A percentile compares a stretch with the other conserved stretches of the same genome.
Evolutionary conservation across 2,329 filamentous ascomycete species (phyloP).

Genomic region (Microascus cirrosus): DNA sequence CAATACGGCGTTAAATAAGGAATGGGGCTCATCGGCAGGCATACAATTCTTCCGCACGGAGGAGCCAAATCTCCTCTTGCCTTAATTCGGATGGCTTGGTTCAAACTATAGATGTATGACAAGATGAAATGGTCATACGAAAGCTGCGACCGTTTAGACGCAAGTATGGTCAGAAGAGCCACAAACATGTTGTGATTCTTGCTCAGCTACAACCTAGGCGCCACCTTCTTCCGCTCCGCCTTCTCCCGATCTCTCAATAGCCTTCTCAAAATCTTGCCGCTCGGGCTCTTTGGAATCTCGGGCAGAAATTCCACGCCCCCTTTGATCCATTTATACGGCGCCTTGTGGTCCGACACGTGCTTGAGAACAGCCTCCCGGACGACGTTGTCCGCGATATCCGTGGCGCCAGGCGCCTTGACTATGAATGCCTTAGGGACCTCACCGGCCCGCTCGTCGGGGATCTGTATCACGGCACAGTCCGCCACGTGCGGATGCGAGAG

Average conservation of each 20-base stretch:
- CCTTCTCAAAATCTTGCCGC: conserved; percentile 53
- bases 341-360: conserved; percentile 45
- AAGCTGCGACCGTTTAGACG: too few relatives aligned
- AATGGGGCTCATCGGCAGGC: too few relatives aligned
- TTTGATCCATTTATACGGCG: conserved; percentile 46
- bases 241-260: conserved; percentile 56
- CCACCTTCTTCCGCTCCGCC: conserved; percentile 46
- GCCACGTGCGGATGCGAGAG: conserved; percentile 64
- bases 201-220: conserved; percentile 40
- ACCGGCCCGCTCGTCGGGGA: conserved; percentile 50
- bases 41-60: too few relatives aligned
- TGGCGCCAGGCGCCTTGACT: conserved; percentile 37
- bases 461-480: conserved; percentile 68
- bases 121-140: too few relatives aligned
- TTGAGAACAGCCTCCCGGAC: conserved; percentile 28
- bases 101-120: too few relatives aligned
- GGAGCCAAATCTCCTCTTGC: too few relatives aligned
- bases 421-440: conserved; percentile 59
- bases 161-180: too few relatives aligned
- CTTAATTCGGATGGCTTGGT: too few relatives aligned
- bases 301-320: conserved; percentile 43
- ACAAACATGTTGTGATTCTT: too few relatives aligned
- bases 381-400: conserved; percentile 16
- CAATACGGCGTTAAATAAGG: too few relatives aligned
- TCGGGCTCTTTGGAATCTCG: conserved; percentile 51